Base-by-base conservation (phyloP, 495 filamentous ascomycete genomes). In the Lophiostoma macrostomum region DNA sequence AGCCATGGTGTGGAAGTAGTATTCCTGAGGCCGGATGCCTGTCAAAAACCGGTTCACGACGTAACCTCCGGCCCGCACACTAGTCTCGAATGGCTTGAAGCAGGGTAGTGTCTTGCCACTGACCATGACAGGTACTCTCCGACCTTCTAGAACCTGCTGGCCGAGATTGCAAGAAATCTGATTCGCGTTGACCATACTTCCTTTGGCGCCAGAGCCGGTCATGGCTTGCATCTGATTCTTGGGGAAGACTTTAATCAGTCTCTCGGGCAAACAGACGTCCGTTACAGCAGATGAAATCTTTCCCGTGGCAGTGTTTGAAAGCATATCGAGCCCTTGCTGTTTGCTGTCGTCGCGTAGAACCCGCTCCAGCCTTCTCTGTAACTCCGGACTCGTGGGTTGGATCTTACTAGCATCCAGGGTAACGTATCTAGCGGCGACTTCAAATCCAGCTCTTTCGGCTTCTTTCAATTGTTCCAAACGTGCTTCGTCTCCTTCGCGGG, bases 1-100 rank as follows among this genome's bases (percentile, higher is more conserved):
- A 61, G 91, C 91, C 94, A 99, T 99, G 66, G 91, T 88, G 80
- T 99, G 94, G 80, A 99, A 99, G 71, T 88, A 99, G 69, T 94
- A 97, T 68, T 97, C 94, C 67, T 99, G 94, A 22, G 94, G 94
- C 50, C 91, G 83, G 50, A 99, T 87, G 47, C 94, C 94, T 13
- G 94, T 97, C 79, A 99, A 88, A 80, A 97, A 99, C 67, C 94
- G 90, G 68, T 95, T 84, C 27, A 85, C 85, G 45, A 99, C 85
- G 67, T 96, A 99, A 24, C 94, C 94, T 57, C 93, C 94, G 27
- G 94, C 93, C 63, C 93, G 77, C 4, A 95, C 80, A 56, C 87
- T 82, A 2, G 90, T 90, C 46, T 97, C 94, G 60, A 83, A 96
- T 4, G 93, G 88, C 58, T 80, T 84, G 75, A 96, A 99, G 63